phyloP scores from a whole-genome alignment of 1,139 yeast genomes.

The Spathaspora sp. region DNA sequence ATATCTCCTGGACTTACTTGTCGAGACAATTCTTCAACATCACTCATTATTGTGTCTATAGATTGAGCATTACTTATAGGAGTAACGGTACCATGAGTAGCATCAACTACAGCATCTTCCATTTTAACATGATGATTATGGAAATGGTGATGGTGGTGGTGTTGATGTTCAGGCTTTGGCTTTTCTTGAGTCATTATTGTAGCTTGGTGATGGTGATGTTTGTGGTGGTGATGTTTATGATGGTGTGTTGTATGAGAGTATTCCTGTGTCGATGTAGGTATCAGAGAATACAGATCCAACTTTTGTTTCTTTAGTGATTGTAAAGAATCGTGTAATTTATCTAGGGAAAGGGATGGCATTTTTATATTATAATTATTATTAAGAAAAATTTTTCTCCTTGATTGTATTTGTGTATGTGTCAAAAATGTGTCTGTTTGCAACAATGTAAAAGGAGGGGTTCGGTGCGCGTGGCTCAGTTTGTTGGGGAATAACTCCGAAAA shows the following conservation, averaged over 20 bases:
- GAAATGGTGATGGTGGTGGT: slow-evolving; percentile 5
- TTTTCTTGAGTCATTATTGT: background rate
- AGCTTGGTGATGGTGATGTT: slow-evolving; percentile 1
- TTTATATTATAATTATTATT: background rate
- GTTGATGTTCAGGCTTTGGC: slow-evolving; percentile 1
- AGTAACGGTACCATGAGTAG: slow-evolving; percentile 12
- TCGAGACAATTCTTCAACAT: slow-evolving; percentile 2
- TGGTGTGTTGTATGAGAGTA: background rate
- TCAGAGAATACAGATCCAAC: background rate
- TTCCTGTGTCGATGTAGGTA: background rate
- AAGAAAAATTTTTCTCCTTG: background rate
- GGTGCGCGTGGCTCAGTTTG: background rate
- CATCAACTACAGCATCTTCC: slow-evolving; percentile 6
- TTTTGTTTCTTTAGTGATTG: slow-evolving; percentile 7
- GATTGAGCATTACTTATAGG: slow-evolving; percentile 14
- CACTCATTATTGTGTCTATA: slow-evolving; percentile 7
- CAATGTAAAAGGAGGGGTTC: background rate
- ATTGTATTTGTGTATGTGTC: background rate
- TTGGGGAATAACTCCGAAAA: background rate
- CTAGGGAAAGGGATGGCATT: background rate
- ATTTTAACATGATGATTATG: slow-evolving; percentile 6
- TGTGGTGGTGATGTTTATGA: slow-evolving; percentile 4
- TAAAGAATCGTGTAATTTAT: background rate
- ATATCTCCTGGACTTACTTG: slow-evolving; percentile 2
- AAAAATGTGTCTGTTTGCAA: background rate